Evolutionary conservation across 495 filamentous ascomycete species (phyloP).

Genomic region (Clavariopsis aquatica): DNA sequence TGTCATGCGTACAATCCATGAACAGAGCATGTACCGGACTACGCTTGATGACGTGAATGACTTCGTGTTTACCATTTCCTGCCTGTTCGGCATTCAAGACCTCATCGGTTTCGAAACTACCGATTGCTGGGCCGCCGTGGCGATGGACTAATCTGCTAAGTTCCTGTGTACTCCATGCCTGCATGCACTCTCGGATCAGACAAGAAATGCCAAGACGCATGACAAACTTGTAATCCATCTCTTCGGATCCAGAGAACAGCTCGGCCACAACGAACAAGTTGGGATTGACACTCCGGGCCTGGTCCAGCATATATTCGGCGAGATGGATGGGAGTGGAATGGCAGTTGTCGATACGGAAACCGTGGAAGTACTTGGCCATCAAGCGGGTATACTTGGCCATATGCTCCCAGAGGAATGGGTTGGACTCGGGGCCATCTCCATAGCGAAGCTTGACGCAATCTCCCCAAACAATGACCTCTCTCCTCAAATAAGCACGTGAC

Average conservation of each 20-base stretch:
- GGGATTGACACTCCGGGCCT: slow-evolving; percentile 83
- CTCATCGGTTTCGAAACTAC: slow-evolving; percentile 86
- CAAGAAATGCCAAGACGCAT: slow-evolving; percentile 86
- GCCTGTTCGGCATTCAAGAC: slow-evolving; percentile 43
- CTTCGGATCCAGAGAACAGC: slow-evolving; percentile 93
- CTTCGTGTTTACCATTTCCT: slow-evolving; percentile 53
- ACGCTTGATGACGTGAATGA: slow-evolving; percentile 71
- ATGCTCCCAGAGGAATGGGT: slow-evolving; percentile 90
- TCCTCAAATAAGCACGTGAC: slow-evolving; percentile 84
- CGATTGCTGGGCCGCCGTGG: slow-evolving; percentile 91
- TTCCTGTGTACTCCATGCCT: slow-evolving; percentile 93
- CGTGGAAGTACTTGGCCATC: slow-evolving; percentile 93
- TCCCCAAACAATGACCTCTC: slow-evolving; percentile 97
- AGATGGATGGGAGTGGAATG: slow-evolving; percentile 95
- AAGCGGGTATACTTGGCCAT: slow-evolving; percentile 91
- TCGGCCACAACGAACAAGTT: slow-evolving; percentile 92
- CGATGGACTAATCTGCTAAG: slow-evolving; percentile 89
- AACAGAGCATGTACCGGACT: slow-evolving; percentile 90
- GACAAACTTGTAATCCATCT: slow-evolving; percentile 93
- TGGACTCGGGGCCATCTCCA: slow-evolving; percentile 76
- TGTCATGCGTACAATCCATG: slow-evolving; percentile 99
- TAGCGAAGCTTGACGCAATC: slow-evolving; percentile 98
- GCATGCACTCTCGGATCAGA: slow-evolving; percentile 96
- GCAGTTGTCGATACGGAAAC: slow-evolving; percentile 97
- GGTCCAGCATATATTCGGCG: slow-evolving; percentile 89